phyloP scores from a whole-genome alignment of 306 rosid species.

The Medicago arabica region DNA sequence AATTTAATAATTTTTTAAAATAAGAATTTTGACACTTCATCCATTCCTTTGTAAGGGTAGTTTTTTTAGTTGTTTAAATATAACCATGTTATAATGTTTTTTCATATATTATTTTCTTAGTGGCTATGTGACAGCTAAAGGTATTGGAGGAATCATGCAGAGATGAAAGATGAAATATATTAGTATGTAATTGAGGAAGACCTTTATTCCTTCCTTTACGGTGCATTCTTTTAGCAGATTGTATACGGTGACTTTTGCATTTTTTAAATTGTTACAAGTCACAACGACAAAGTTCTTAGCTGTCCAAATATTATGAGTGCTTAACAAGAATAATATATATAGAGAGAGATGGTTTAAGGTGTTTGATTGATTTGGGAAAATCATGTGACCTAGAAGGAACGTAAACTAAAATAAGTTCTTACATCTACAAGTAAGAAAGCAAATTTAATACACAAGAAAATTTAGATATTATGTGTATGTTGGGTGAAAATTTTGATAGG shows the following conservation, averaged over 20 bases:
- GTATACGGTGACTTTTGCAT: constrained; percentile 23
- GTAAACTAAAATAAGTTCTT: neutral
- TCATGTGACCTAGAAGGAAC: neutral
- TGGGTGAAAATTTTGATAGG: no score
- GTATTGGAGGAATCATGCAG: neutral
- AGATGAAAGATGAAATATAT: constrained; percentile 7
- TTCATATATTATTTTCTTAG: neutral
- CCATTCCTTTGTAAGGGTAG: no score
- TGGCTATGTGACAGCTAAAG: constrained; percentile 44
- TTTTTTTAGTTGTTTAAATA: neutral
- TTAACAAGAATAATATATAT: neutral
- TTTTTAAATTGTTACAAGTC: constrained; percentile 28
- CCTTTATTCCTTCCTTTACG: constrained; percentile 33
- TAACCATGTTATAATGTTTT: neutral
- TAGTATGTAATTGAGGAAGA: constrained; percentile 12
- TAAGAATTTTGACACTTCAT: no score
- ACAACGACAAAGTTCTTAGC: constrained; percentile 40
- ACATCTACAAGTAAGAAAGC: no score
- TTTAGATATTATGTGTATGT: no score
- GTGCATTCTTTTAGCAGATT: neutral
- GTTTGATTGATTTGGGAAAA: neutral
- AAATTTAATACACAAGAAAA: no score
- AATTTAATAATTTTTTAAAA: no score
- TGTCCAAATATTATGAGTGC: constrained; percentile 38
- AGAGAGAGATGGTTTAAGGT: neutral